Evolutionary conservation across 1,284 basidiomycete genomes (phyloP), one percentile per base, ranked within the genome.

Genomic region (Meira miltonrushii): DNA sequence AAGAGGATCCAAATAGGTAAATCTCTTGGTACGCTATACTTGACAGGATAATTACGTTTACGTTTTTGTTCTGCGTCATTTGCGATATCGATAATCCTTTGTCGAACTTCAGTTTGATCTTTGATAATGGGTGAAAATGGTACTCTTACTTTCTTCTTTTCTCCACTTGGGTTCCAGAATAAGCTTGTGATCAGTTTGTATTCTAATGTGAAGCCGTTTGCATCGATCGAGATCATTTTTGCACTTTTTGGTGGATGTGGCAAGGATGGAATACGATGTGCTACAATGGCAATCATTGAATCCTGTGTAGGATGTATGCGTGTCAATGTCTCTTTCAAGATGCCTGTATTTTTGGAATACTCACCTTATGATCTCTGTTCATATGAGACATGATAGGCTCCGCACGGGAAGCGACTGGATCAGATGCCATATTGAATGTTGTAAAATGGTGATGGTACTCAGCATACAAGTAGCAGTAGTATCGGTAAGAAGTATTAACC

Each of bases 251-350:
- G 58, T 11, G 37, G 54, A 10, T 9, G 10, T 10, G 54, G 37
- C 15, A 56, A 46, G 13, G 17, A 15, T 33, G 43, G 25, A 44
- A 19, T 38, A 21, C 47, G 41, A 19, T 48, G 46, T 38, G 39
- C 15, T 9, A 60, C 58, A 28, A 60, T 60, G 58, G 40, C 17
- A 3, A 15, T 47, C 10, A 60, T 48, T 39, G 55, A 58, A 50
- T 41, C 55, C 38, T 48, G 21, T 25, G 10, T 15, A 43, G 15
- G 11, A 19, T 15, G 40, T 40, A n/a, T 40, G 13, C 6, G 40
- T 5, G 11, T 43, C 2, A 19, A 15, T 43, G 11, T 11, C 11
- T 15, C 19, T 43, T 3, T 43, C 40, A 48, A 12, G 12, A 48
- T 21, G 13, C 9, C 17, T 17, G 21, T 5, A 19, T 48, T 19